Evolutionary conservation across 306 rosid genomes (phyloP).

Genomic region (Fagus sylvatica): DNA sequence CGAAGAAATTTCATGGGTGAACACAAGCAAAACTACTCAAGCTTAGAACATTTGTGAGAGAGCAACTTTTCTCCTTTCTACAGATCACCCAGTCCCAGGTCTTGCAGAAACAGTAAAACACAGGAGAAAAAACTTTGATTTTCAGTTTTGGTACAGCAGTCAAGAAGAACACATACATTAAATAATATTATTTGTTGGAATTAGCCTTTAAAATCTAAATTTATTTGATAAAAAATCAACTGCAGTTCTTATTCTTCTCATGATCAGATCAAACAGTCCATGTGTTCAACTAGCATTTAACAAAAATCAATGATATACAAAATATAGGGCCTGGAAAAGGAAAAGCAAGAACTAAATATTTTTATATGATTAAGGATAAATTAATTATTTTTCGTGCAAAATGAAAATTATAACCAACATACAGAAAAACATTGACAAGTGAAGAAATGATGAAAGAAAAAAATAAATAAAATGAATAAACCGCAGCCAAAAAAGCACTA

Average conservation of each 20-base stretch:
- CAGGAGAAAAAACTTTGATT: not conserved
- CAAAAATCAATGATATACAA: not conserved
- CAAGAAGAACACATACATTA: not conserved
- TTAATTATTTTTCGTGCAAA: not conserved
- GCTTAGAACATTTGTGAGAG: not conserved
- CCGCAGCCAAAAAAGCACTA: conserved; percentile 17
- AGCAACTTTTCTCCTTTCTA: not conserved
- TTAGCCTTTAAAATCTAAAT: not conserved
- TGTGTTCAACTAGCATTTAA: not conserved
- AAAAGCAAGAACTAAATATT: no score
- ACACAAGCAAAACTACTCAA: not conserved
- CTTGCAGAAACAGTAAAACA: not conserved
- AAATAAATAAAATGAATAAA: not conserved
- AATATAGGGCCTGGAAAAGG: not conserved
- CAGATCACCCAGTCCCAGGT: not conserved
- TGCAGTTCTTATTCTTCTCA: not conserved
- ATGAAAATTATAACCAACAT: not conserved
- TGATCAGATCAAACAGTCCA: not conserved
- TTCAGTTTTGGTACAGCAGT: conserved; percentile 1
- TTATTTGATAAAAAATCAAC: not conserved
- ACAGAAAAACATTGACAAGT: not conserved
- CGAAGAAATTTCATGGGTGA: not conserved
- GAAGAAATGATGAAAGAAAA: conserved; percentile 4
- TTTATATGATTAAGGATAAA: not conserved
- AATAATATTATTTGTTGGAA: not conserved